Conservation (phyloP, 139 green algal genomes). For the Ulvella scutata region DNA sequence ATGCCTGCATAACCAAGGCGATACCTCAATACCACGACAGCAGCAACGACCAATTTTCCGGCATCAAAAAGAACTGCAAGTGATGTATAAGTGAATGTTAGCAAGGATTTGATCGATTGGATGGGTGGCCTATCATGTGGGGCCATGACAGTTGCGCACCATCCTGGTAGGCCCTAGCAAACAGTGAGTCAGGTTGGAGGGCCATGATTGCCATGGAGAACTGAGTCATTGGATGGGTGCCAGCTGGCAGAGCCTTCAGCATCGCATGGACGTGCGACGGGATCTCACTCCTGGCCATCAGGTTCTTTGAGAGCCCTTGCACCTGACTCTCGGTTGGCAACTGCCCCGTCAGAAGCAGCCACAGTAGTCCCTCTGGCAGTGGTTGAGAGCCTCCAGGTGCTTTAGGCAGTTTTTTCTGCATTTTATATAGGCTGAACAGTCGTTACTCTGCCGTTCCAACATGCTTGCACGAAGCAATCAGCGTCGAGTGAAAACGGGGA, state of each 20-base stretch:
- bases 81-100: background rate
- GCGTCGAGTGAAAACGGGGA: too few relatives aligned
- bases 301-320: conserved; percentile 45
- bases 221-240: conserved; percentile 90
- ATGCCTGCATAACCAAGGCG: conserved; percentile 50
- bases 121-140: too few relatives aligned
- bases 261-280: conserved; percentile 45
- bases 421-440: too few relatives aligned
- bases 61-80: background rate
- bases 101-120: background rate
- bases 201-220: conserved; percentile 35
- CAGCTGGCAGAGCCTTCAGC: conserved; percentile 53
- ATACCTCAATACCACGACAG: too few relatives aligned
- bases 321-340: conserved; percentile 57
- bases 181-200: conserved; percentile 61
- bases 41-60: too few relatives aligned
- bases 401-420: conserved; percentile 61
- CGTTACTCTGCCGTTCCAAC: too few relatives aligned
- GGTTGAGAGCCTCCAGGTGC: conserved; percentile 66
- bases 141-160: too few relatives aligned
- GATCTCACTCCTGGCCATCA: conserved; percentile 41
- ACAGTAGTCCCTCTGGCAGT: conserved; percentile 91
- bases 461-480: too few relatives aligned
- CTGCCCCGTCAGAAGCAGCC: conserved; percentile 89
- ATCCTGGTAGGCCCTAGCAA: conserved; percentile 62